Base-by-base conservation (phyloP, 805 yeast species). In the Saturnispora quitensis region DNA sequence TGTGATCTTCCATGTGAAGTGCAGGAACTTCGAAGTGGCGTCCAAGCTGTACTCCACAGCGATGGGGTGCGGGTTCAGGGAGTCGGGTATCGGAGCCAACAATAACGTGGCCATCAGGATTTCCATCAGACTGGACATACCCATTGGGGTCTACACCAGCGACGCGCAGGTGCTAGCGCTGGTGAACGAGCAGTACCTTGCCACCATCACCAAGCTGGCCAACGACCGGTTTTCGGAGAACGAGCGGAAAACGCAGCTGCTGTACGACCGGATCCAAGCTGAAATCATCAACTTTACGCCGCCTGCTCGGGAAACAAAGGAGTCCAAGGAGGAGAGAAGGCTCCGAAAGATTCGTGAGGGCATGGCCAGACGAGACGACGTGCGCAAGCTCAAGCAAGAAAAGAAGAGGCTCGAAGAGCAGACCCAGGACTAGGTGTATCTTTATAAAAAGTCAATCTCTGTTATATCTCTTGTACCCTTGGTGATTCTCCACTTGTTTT, bases 21-120 rank as follows among this genome's bases (percentile, higher is more conserved):
- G 96, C 60, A 73, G 91, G 45, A 75, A 80, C 57, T 66, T 73
- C 25, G 69, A 66, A 13, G 66, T 74, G 5, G 95, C 96, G 0
- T 72, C 75, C n/a, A 67, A 67, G 40, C 64, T 89, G 10, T 86
- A 82, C 56, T 77, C 81, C 36, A 67, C 77, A 0, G 95, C 95
- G 0, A 83, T 88, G 87, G 75, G 77, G 2, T 84, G 93, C 67
- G 96, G 96, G 3, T 89, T 84, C 61, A 73, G 96, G 60, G 96
- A 89, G 65, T 76, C 87, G 31, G 96, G 96, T 0, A 86, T 89
- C 45, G 95, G 95, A 7, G 73, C 82, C 31, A 86, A 88, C 59
- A 78, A 80, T 58, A 72, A 84, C 12, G 95, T 89, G 6, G 96
- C 89, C 0, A 77, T 89, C 18, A 72, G 96, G 56, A 84, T 80